Evolutionary conservation across 225 moss, liverwort and hornwort species (phyloP).

Genomic region (Bryoerythrophyllum caledonicum): DNA sequence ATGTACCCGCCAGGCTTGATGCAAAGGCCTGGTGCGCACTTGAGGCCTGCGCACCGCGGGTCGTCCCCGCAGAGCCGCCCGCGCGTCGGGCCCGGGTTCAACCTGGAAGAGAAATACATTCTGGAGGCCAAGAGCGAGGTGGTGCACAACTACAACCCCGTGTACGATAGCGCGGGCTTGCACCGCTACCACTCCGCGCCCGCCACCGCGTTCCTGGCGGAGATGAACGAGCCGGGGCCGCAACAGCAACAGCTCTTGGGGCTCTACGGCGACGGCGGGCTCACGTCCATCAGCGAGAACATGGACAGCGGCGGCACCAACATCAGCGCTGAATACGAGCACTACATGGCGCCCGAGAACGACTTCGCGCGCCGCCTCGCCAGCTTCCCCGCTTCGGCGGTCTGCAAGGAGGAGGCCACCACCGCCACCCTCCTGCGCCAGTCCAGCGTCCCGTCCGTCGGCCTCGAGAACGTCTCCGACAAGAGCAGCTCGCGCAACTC

Average conservation of each 20-base stretch:
- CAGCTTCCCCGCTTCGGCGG: constrained; percentile 12
- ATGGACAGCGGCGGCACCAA: constrained; percentile 32
- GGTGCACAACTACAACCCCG: constrained; percentile 25
- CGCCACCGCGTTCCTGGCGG: constrained; percentile 38
- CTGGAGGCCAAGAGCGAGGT: constrained; percentile 43
- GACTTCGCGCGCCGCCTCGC: constrained; percentile 39
- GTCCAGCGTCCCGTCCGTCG: constrained; percentile 31
- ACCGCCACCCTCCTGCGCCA: constrained; percentile 35
- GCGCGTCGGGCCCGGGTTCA: constrained; percentile 29
- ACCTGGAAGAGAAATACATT: constrained; percentile 41
- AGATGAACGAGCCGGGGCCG: constrained; percentile 26
- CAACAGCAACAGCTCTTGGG: constrained; percentile 1
- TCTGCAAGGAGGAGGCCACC: constrained; percentile 35
- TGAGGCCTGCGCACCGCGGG: background rate
- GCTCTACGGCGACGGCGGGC: constrained; percentile 31
- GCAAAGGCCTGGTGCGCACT: constrained; percentile 5
- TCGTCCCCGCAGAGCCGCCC: constrained; percentile 10
- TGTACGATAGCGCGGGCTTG: constrained; percentile 31
- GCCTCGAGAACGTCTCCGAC: constrained; percentile 39
- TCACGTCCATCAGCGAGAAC: constrained; percentile 49
- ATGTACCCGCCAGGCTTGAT: constrained; percentile 19
- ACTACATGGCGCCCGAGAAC: constrained; percentile 42
- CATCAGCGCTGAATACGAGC: constrained; percentile 35
- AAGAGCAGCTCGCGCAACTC: constrained; percentile 51
- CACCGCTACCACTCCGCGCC: constrained; percentile 62